Percentiles rank a stretch among this genome's conserved stretches.
Evolutionary conservation across 83 land plant genomes (phyloP).

Genomic region (Diphasiastrum complanatum): DNA sequence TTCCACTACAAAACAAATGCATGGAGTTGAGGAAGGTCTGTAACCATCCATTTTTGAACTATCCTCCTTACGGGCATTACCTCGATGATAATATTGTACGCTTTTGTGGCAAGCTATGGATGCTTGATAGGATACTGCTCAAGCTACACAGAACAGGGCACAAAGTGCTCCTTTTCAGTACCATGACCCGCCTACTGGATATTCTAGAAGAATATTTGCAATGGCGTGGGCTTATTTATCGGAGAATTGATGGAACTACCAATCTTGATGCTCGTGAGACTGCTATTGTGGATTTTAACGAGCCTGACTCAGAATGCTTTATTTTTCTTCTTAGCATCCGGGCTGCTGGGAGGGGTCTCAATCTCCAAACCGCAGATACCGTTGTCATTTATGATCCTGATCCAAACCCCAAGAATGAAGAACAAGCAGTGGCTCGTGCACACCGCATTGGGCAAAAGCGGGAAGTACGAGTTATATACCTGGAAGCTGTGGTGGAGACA

Average conservation of each 20-base stretch:
- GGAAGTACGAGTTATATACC: slow-evolving; percentile 94
- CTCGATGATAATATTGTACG: slow-evolving; percentile 71
- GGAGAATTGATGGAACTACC: slow-evolving; percentile 96
- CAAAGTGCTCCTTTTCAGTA: slow-evolving; percentile 94
- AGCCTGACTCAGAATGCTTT: slow-evolving; percentile 78
- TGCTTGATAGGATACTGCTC: slow-evolving; percentile 85
- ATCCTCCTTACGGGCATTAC: slow-evolving; percentile 64
- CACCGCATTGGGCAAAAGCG: slow-evolving; percentile 98
- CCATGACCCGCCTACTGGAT: slow-evolving; percentile 97
- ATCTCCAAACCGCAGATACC: slow-evolving; percentile 97
- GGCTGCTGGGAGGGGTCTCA: slow-evolving; percentile 97
- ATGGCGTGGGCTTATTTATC: slow-evolving; percentile 77
- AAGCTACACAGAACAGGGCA: slow-evolving; percentile 92
- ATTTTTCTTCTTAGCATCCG: slow-evolving; percentile 96
- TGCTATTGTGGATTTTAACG: slow-evolving; percentile 94
- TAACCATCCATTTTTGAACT: slow-evolving; percentile 90
- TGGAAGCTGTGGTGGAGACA: slow-evolving; percentile 99
- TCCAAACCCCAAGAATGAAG: slow-evolving; percentile 99
- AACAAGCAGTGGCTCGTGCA: slow-evolving; percentile 99
- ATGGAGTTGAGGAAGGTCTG: slow-evolving; percentile 98
- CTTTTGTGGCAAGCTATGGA: slow-evolving; percentile 96
- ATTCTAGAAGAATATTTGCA: slow-evolving; percentile 93
- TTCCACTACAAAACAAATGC: slow-evolving; percentile 83
- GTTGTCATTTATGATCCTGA: slow-evolving; percentile 99
- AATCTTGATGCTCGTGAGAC: slow-evolving; percentile 91